Conservation (phyloP, 2,329 filamentous ascomycete genomes). For the Sclerotiophoma versabilis region DNA sequence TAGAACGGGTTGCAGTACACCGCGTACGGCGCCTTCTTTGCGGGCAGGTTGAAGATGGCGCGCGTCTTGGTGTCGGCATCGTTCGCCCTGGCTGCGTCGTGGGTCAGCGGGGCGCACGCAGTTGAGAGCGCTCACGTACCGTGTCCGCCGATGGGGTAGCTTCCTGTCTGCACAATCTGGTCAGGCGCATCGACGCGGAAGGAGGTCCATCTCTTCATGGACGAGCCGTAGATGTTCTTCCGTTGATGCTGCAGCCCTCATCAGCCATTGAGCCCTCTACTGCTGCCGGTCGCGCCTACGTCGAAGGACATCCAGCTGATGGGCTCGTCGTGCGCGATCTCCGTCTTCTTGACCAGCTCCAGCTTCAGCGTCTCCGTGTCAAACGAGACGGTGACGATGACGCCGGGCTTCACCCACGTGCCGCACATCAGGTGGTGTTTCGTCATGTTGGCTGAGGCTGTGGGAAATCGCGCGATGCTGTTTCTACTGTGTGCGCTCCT, state of each 20-base stretch:
- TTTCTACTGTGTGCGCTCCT: neutral
- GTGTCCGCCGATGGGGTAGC: conserved; percentile 75
- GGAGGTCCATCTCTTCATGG: conserved; percentile 93
- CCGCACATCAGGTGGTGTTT: conserved; percentile 91
- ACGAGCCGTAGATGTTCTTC: conserved; percentile 86
- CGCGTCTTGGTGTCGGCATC: conserved; percentile 78
- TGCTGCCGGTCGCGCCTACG: conserved; percentile 57
- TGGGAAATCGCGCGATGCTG: conserved; percentile 4
- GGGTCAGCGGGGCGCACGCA: neutral
- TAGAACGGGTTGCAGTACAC: conserved; percentile 95
- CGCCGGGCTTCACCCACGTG: conserved; percentile 88
- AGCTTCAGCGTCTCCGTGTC: conserved; percentile 81
- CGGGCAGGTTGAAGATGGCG: conserved; percentile 86
- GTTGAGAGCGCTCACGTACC: conserved; percentile 60
- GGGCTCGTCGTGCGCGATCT: conserved; percentile 81
- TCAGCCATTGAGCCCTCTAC: conserved; percentile 20
- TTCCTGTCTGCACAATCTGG: conserved; percentile 77
- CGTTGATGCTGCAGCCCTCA: conserved; percentile 68
- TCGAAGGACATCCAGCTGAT: conserved; percentile 96
- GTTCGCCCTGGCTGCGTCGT: conserved; percentile 67
- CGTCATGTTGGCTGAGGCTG: conserved; percentile 58
- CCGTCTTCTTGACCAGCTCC: conserved; percentile 78
- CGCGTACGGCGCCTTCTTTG: conserved; percentile 76
- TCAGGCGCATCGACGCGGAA: conserved; percentile 78
- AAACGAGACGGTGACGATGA: conserved; percentile 88